These are phyloP conservation scores for Tuber indicum DNA, from an alignment of 495 filamentous ascomycete genomes.

Conservation along the genomic window DNA sequence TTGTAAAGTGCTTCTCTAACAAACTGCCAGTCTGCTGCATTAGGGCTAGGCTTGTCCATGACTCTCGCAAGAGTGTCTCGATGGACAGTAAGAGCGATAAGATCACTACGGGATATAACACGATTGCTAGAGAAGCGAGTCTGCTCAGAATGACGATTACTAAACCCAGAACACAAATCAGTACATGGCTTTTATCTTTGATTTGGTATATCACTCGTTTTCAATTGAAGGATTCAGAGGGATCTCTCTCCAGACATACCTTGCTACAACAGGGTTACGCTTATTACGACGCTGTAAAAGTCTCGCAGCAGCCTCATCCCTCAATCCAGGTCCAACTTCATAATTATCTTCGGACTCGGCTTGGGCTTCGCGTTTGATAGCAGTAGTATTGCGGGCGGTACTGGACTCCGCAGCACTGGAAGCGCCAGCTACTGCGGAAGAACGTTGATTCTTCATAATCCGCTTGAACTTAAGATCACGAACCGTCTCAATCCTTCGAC, in stretches of 20 bases:
- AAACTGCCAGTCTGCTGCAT: neutral
- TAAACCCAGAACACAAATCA: neutral
- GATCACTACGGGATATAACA: constrained; percentile 7
- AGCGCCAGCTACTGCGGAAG: neutral
- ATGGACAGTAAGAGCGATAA: neutral
- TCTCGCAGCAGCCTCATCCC: neutral
- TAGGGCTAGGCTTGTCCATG: constrained; percentile 1
- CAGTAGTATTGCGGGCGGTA: neutral
- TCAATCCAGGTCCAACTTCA: neutral
- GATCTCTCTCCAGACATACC: neutral
- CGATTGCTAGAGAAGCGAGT: constrained; percentile 4
- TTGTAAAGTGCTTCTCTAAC: constrained; percentile 5
- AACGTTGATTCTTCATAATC: neutral
- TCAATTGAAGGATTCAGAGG: neutral
- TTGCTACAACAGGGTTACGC: neutral
- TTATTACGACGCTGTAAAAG: neutral
- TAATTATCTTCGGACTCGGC: neutral
- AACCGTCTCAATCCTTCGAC: neutral
- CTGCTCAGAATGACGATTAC: neutral
- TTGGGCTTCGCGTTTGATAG: neutral
- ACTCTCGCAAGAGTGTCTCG: neutral
- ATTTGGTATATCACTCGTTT: neutral
- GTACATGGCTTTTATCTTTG: neutral
- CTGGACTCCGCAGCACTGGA: neutral
- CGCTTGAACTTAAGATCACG: neutral